Evolutionary conservation across 1,139 yeast species (phyloP), one percentile per base, ranked within the genome.

Genomic region (Saccharomyces hybrid): DNA sequence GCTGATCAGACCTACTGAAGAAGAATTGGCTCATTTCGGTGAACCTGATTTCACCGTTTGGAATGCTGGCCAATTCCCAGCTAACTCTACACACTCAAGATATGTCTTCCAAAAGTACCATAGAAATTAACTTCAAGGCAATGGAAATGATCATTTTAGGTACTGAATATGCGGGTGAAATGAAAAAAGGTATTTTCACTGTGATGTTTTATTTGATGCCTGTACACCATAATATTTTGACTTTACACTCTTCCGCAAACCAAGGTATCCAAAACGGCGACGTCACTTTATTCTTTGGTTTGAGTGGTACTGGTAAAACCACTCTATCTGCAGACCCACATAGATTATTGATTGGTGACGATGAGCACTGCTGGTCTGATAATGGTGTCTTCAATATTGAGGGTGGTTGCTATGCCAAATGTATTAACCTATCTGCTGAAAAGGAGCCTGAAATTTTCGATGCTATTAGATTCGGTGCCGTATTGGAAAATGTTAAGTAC

Each of bases 131-230:
- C 77, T 93, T 93, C 80, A 88, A 90, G 77, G 93, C 84, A 66
- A 90, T 91, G 97, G 99, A 93, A 77, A 93, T 93, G 99, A 91
- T 93, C 64, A 93, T 93, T 69, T 80, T 93, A 66, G 99, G 99
- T 76, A 91, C 98, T 54, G 98, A 93, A 78, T 93, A 93, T 71
- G 98, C 98, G 57, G 98, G 98, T 70, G 99, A 93, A 79, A 93
- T 93, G 99, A 93, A 93, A 81, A 93, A 93, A 79, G 99, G 99
- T 78, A 90, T 93, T 70, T 90, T 93, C 81, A 90, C 98, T 24
- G 98, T 93, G 60, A 93, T 93, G 98, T 93, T 93, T 78, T 93
- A 93, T 81, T 80, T 93, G 75, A 91, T 91, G 97, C 99, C 99
- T 59, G 86, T 93, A 69, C 88, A 82, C 75, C 88, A 91, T 79